Evolutionary conservation across 2,329 filamentous ascomycete genomes (phyloP).

Genomic region (Aureobasidium sp.): DNA sequence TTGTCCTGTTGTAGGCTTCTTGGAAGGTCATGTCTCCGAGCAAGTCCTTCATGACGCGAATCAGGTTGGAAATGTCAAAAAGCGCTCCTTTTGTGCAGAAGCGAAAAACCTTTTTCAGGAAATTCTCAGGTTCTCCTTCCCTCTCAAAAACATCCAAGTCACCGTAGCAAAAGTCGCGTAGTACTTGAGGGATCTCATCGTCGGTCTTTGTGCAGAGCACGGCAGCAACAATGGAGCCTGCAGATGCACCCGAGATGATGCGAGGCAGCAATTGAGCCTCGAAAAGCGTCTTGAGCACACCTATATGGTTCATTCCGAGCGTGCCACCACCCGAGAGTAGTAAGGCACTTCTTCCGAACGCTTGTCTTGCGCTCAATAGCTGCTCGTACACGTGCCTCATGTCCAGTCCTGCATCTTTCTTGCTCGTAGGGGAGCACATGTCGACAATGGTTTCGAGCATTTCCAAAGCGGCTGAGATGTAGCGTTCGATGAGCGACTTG

Average conservation of each 20-base stretch:
- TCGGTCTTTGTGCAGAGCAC: slow-evolving; percentile 73
- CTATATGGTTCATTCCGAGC: slow-evolving; percentile 88
- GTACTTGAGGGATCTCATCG: slow-evolving; percentile 64
- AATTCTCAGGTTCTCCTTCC: slow-evolving; percentile 50
- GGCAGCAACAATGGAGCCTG: slow-evolving; percentile 77
- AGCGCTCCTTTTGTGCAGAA: slow-evolving; percentile 74
- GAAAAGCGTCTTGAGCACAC: slow-evolving; percentile 74
- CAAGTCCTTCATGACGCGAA: slow-evolving; percentile 70
- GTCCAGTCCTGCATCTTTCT: slow-evolving; percentile 46
- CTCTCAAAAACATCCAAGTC: slow-evolving; percentile 75
- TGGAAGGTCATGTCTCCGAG: slow-evolving; percentile 90
- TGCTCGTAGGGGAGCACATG: slow-evolving; percentile 38
- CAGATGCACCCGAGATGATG: slow-evolving; percentile 81
- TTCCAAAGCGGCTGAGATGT: slow-evolving; percentile 70
- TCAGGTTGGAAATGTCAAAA: slow-evolving; percentile 77
- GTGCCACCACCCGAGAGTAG: slow-evolving; percentile 80
- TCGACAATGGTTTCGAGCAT: slow-evolving; percentile 69
- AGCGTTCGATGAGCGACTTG: slow-evolving; percentile 77
- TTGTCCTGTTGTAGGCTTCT: slow-evolving; percentile 91
- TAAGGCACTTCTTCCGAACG: slow-evolving; percentile 77
- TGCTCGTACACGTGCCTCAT: slow-evolving; percentile 58
- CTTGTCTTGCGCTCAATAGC: slow-evolving; percentile 65
- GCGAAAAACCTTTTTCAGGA: slow-evolving; percentile 62
- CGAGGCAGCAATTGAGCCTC: slow-evolving; percentile 69
- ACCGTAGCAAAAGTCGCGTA: slow-evolving; percentile 68